A percentile compares a stretch with the other conserved stretches of the same genome.
Evolutionary conservation across 1,284 basidiomycete genomes (phyloP).

Genomic region (Rhodotorula sp.): DNA sequence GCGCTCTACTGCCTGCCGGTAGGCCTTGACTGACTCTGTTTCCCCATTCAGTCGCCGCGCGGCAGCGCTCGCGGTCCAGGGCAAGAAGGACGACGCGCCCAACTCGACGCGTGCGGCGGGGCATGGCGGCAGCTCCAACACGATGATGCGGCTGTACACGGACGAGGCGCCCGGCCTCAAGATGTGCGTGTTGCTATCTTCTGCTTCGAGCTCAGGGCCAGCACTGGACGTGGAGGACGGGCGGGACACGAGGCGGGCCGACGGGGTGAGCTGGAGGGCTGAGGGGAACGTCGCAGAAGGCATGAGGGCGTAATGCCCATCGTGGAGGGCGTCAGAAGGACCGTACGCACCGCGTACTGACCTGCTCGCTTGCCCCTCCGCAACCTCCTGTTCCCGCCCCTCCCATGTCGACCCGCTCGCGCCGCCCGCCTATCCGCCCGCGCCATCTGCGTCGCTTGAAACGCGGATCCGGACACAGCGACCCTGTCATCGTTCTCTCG

Average conservation of each 20-base stretch:
- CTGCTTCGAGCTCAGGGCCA: too few species aligned
- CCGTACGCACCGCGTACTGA: neutral
- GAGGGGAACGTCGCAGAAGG: neutral
- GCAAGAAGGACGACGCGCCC: slow-evolving; percentile 64
- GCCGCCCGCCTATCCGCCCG: slow-evolving; percentile 7
- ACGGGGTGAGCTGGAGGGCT: neutral
- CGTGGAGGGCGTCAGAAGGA: neutral
- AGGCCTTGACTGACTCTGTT: neutral
- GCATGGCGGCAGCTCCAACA: slow-evolving; percentile 92
- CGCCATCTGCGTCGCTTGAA: slow-evolving; percentile 9
- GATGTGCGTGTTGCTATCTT: slow-evolving; percentile 74
- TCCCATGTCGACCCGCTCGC: neutral
- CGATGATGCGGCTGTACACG: slow-evolving; percentile 98
- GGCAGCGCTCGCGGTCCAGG: slow-evolving; percentile 39
- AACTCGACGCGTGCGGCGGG: slow-evolving; percentile 90
- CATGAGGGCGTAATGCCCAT: neutral
- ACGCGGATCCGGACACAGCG: slow-evolving; percentile 58
- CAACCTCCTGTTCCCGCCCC: neutral
- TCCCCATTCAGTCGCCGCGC: slow-evolving; percentile 38
- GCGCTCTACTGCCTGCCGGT: neutral
- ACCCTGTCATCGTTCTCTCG: slow-evolving; percentile 96
- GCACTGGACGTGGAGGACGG: neutral
- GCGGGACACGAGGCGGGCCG: neutral
- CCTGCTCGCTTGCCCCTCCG: neutral
- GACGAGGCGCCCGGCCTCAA: slow-evolving; percentile 94